Base-by-base conservation (phyloP, 495 filamentous ascomycete genomes). In the Chaetomium tenue region DNA sequence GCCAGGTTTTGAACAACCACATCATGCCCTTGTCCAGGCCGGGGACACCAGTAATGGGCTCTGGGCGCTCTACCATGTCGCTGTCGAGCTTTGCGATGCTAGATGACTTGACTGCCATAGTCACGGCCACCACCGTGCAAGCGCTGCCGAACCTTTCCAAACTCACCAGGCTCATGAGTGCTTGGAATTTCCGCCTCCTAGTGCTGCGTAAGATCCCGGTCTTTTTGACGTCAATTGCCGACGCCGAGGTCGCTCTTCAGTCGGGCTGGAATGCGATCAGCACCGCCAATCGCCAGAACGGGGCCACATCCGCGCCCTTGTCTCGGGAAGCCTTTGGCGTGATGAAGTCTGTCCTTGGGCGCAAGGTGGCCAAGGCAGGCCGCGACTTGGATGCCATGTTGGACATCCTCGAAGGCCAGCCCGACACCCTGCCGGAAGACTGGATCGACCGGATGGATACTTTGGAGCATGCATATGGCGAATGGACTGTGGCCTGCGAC, bases 371-470 rank as follows among this genome's bases (percentile, higher is more conserved):
- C 40, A 81, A 83, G 20, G 82, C 91, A 1, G 95, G 91, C 0
- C 83, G 83, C 44, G 78, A 86, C 25, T 79, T 98, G 72, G 94
- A 98, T 72, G 81, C 77, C 15, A 90, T 95, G 82, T 82, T 98
- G 8, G 93, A 98, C 69, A 79, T 85, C 12, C 77, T 98, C 12
- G 94, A 97, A 71, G 92, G 91, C 6, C 82, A 86, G 28, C 80
- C 88, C 59, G 94, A 98, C 68, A 88, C 88, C 3, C 72, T 98
- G 12, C 94, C 94, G 0, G 91, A 96, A 39, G 70, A 76, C 22
- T 98, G 95, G 95, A 85, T 97, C 53, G 91, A 93, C 62, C 81
- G 87, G 8, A 84, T 98, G 69, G 95, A 98, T 71, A 72, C 75
- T 0, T 76, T 97, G 16, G 95, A 98, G 70, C 80, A 84, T 13